A percentile compares a stretch with the other conserved stretches of the same genome.
These are phyloP conservation scores for Trametes sp. DNA, from an alignment of 1,284 basidiomycete species.

Conservation along the genomic window DNA sequence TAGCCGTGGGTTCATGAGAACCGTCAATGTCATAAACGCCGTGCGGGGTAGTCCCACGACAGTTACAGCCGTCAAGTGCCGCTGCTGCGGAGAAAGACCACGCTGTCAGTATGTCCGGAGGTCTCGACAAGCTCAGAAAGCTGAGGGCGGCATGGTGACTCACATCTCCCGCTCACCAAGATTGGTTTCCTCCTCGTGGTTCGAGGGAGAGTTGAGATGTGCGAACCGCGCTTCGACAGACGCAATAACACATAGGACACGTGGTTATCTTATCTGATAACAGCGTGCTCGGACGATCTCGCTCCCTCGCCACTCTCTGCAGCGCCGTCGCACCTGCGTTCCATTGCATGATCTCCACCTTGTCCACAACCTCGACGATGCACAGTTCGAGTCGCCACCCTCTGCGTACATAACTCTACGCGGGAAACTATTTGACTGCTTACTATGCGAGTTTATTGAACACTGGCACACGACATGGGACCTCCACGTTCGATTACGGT, in stretches of 20 bases:
- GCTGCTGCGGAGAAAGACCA: conserved; percentile 10
- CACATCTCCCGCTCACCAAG: conserved; percentile 2
- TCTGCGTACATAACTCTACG: neutral
- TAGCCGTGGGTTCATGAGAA: conserved; percentile 24
- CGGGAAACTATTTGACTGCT: too few relatives aligned
- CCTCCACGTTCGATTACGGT: conserved; percentile 57
- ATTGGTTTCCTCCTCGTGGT: neutral
- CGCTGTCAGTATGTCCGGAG: neutral
- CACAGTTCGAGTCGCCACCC: neutral
- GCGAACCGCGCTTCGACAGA: neutral
- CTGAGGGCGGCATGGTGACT: neutral
- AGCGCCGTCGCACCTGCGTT: neutral
- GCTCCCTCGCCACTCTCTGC: too few relatives aligned
- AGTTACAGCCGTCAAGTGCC: conserved; percentile 8
- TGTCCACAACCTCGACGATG: neutral
- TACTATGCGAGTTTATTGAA: too few relatives aligned
- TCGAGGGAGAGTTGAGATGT: neutral
- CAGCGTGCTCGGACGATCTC: neutral
- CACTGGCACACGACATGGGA: conserved; percentile 3
- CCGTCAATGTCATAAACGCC: neutral
- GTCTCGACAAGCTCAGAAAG: too few relatives aligned
- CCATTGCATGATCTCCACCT: neutral
- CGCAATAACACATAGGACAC: neutral
- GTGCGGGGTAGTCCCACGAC: conserved; percentile 8
- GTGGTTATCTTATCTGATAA: conserved; percentile 2